phyloP scores from a whole-genome alignment of 495 filamentous ascomycete species.

The Penicillium ochrochloron region DNA sequence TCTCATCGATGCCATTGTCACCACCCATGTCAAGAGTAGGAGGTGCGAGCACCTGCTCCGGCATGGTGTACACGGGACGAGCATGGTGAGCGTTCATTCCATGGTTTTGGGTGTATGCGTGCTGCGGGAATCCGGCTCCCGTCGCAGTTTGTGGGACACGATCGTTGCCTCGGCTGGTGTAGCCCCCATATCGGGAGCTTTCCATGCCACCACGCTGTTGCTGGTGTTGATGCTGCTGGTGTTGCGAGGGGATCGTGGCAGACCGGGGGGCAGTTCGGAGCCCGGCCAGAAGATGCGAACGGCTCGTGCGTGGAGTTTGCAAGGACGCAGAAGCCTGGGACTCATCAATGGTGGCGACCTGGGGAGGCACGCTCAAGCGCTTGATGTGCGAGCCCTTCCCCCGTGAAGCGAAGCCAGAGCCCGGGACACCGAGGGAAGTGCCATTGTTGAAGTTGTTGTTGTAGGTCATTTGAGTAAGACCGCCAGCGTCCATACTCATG shows the following conservation, averaged over 20 bases:
- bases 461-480: conserved; percentile 99
- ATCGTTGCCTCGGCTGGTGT: conserved; percentile 42
- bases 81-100: conserved; percentile 40
- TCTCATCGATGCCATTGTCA: conserved; percentile 77
- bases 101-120: conserved; percentile 52
- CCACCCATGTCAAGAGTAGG: conserved; percentile 70
- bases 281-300: conserved; percentile 91
- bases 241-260: conserved; percentile 68
- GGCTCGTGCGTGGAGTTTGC: conserved; percentile 87
- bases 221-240: conserved; percentile 34
- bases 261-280: conserved; percentile 93
- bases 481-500: conserved; percentile 95
- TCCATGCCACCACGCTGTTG: conserved; percentile 57
- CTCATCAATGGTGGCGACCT: conserved; percentile 70
- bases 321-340: conserved; percentile 51
- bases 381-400: conserved; percentile 84
- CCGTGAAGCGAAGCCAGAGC: conserved; percentile 81
- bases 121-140: conserved; percentile 60
- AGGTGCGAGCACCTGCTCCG: conserved; percentile 86
- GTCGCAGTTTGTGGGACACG: conserved; percentile 67
- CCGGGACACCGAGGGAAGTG: conserved; percentile 68
- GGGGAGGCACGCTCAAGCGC: conserved; percentile 70
- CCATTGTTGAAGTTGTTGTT: conserved; percentile 71
- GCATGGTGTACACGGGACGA: conserved; percentile 67
- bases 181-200: conserved; percentile 47